These are phyloP conservation scores for Jaenimonas drosophilae DNA, from an alignment of 208 protist genomes.

Conservation along the genomic window DNA sequence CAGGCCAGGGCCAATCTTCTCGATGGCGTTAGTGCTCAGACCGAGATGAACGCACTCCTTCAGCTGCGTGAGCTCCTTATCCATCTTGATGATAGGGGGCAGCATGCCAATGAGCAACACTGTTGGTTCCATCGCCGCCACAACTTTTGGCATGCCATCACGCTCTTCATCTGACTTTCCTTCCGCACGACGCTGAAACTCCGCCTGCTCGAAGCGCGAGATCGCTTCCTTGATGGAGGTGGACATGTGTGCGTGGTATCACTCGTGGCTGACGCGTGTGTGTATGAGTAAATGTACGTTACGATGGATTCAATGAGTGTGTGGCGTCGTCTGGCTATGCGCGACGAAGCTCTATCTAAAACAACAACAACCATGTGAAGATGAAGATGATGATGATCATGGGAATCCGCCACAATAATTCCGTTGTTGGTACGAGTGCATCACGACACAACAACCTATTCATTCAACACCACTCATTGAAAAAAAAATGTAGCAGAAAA, in stretches of 20 bases:
- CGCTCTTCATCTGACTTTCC: slow-evolving; percentile 35
- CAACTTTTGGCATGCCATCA: slow-evolving; percentile 45
- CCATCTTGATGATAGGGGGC: slow-evolving; percentile 92
- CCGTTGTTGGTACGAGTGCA: too few relatives aligned
- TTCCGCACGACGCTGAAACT: slow-evolving; percentile 36
- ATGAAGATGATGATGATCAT: slow-evolving; percentile 3
- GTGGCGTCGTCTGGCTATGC: neutral
- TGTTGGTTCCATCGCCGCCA: slow-evolving; percentile 67
- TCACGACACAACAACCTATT: too few relatives aligned
- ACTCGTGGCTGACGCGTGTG: slow-evolving; percentile 7
- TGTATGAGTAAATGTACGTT: neutral
- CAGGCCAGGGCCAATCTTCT: slow-evolving; percentile 89
- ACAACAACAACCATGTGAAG: neutral
- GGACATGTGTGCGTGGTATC: slow-evolving; percentile 7
- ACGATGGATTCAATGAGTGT: neutral
- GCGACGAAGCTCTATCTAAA: neutral
- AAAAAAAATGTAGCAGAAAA: too few relatives aligned
- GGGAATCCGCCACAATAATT: neutral
- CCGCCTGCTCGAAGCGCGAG: slow-evolving; percentile 58
- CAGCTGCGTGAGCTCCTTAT: slow-evolving; percentile 82
- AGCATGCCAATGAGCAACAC: slow-evolving; percentile 85
- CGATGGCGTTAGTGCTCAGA: slow-evolving; percentile 92
- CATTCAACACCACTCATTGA: too few relatives aligned
- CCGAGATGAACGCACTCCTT: slow-evolving; percentile 86
- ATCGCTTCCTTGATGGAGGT: slow-evolving; percentile 82